Percentiles rank a stretch among this genome's conserved stretches.
Evolutionary conservation across 768 basidiomycete species (phyloP).

Genomic region (Russula olivacea): DNA sequence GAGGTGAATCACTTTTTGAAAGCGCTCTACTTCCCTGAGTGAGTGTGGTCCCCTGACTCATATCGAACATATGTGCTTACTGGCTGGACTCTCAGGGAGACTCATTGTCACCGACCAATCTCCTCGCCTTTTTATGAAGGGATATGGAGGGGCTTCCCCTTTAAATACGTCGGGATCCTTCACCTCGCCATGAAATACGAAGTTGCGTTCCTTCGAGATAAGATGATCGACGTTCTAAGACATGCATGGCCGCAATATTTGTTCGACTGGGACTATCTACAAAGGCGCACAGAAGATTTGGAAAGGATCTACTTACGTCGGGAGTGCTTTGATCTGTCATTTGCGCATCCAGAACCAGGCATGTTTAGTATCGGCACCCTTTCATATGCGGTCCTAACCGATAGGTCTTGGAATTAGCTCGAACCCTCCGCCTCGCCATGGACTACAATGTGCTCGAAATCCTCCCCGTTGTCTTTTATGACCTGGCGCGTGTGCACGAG

Average conservation of each 20-base stretch:
- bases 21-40: slow-evolving; percentile 22
- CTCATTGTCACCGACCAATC: slow-evolving; percentile 16
- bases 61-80: neutral
- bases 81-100: slow-evolving; percentile 8
- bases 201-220: slow-evolving; percentile 5
- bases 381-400: neutral
- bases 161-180: slow-evolving; percentile 18
- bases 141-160: slow-evolving; percentile 23
- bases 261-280: slow-evolving; percentile 18
- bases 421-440: slow-evolving; percentile 21
- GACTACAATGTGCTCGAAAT: slow-evolving; percentile 20
- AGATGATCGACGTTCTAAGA: slow-evolving; percentile 13
- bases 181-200: slow-evolving; percentile 21
- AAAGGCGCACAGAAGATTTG: slow-evolving; percentile 21
- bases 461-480: slow-evolving; percentile 23
- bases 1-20: slow-evolving; percentile 18
- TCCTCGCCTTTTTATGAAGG: slow-evolving; percentile 21
- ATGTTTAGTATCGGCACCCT: slow-evolving; percentile 1
- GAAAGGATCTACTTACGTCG: slow-evolving; percentile 17
- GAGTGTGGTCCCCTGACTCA: neutral
- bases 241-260: slow-evolving; percentile 22
- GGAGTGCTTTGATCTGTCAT: slow-evolving; percentile 19
- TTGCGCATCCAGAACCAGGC: slow-evolving; percentile 21
- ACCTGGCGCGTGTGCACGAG: slow-evolving; percentile 18
- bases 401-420: slow-evolving; percentile 1